phyloP scores from a whole-genome alignment of 768 basidiomycete species.

The Cystobasidium tubakii region DNA sequence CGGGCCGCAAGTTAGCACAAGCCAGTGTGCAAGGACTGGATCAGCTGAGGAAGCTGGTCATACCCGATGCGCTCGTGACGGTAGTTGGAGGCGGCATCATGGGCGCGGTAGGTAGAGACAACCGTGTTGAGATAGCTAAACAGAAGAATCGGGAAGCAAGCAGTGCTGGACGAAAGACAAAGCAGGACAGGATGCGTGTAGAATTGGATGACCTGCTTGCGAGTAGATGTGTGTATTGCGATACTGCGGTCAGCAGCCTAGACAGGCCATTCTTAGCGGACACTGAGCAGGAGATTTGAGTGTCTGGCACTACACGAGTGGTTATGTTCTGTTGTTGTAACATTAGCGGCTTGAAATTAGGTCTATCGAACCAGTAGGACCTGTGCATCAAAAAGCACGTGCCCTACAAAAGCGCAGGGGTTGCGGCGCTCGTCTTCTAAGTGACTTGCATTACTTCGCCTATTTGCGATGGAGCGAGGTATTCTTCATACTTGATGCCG shows the following conservation, averaged over 20 bases:
- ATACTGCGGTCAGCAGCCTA: conserved; percentile 74
- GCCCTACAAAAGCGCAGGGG: no score
- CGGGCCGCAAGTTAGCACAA: conserved; percentile 44
- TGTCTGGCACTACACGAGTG: neutral
- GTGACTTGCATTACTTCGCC: no score
- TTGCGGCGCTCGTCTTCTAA: no score
- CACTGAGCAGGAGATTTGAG: conserved; percentile 29
- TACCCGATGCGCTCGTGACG: conserved; percentile 84
- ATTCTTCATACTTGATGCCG: no score
- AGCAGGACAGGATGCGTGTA: conserved; percentile 63
- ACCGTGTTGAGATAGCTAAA: neutral
- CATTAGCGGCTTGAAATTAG: neutral
- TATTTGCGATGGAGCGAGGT: no score
- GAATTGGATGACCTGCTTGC: conserved; percentile 87
- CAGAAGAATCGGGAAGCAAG: conserved; percentile 46
- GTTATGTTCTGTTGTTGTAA: neutral
- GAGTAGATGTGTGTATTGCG: conserved; percentile 86
- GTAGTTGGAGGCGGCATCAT: conserved; percentile 58
- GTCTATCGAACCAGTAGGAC: no score
- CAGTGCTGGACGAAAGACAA: conserved; percentile 56
- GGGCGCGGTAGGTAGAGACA: conserved; percentile 20
- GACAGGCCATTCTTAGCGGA: conserved; percentile 86
- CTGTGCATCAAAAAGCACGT: no score
- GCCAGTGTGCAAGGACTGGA: conserved; percentile 53
- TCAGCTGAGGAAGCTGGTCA: conserved; percentile 78